A percentile compares a stretch with the other conserved stretches of the same genome.
Conservation (phyloP, 129 eudicot genomes). For the Saussurea involucrata region DNA sequence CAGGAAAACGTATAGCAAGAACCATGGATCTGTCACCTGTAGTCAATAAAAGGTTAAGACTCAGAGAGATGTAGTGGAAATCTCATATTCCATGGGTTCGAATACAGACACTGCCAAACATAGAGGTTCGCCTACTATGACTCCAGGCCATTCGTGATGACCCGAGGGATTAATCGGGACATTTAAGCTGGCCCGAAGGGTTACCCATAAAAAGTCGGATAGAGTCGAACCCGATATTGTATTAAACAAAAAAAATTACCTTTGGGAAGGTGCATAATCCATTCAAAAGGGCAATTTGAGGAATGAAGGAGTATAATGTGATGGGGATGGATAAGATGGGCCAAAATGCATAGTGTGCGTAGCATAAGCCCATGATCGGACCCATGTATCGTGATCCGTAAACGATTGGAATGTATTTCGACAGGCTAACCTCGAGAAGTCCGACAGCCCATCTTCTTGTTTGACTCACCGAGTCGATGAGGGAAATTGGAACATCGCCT, state of each 20-base stretch:
- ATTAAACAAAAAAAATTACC: constrained; percentile 27
- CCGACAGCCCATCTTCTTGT: constrained; percentile 75
- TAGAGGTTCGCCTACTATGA: not conserved
- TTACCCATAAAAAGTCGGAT: not conserved
- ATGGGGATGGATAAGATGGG: constrained; percentile 59
- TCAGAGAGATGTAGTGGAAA: not conserved
- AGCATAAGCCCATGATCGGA: constrained; percentile 49
- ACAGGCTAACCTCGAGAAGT: constrained; percentile 55
- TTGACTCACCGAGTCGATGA: constrained; percentile 55
- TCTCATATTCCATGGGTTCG: not conserved
- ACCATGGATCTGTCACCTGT: constrained; percentile 56
- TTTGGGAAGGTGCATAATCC: constrained; percentile 55
- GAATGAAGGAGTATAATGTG: constrained; percentile 61
- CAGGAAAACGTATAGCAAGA: constrained; percentile 43
- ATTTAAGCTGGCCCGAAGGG: no score
- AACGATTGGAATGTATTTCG: constrained; percentile 43
- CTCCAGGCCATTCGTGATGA: no score
- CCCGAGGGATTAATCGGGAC: no score
- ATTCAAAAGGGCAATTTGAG: constrained; percentile 68
- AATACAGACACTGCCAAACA: not conserved
- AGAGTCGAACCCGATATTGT: not conserved
- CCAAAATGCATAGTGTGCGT: constrained; percentile 53
- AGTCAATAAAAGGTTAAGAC: not conserved
- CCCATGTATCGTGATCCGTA: constrained; percentile 51
- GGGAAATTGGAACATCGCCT: constrained; percentile 64